A percentile compares a stretch with the other conserved stretches of the same genome.
Conservation (phyloP, 148 eudicot genomes). For the Silene latifolia region DNA sequence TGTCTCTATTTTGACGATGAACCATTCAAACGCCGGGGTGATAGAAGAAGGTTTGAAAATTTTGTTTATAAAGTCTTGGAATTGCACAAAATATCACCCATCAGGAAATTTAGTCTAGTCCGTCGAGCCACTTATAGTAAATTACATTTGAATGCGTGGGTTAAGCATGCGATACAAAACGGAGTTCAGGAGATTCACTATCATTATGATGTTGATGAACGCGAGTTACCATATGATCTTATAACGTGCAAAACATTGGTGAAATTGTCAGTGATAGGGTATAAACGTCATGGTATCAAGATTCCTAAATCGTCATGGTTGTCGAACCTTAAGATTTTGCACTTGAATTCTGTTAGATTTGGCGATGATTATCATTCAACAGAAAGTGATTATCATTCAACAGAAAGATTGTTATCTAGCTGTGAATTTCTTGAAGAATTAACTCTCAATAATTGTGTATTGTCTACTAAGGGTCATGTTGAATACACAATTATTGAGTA, state of each 20-base stretch:
- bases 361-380: neutral
- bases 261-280: neutral
- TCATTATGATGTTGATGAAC: neutral
- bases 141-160: neutral
- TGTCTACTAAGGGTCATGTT: neutral
- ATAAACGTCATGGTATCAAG: too few species aligned
- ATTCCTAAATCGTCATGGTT: neutral
- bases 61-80: neutral
- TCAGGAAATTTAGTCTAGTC: neutral
- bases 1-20: neutral
- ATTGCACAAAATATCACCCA: conserved; percentile 2
- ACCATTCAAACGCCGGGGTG: too few species aligned
- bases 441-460: neutral
- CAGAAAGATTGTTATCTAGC: neutral
- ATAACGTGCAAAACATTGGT: neutral
- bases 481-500: too few species aligned
- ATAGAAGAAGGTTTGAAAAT: too few species aligned
- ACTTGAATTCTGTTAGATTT: neutral
- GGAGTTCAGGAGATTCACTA: neutral
- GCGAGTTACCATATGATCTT: neutral
- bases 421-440: neutral
- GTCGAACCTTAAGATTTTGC: neutral
- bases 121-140: neutral
- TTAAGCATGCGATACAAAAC: neutral
- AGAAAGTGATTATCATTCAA: too few species aligned